Percentiles rank a stretch among this genome's conserved stretches.
phyloP scores from a whole-genome alignment of 495 filamentous ascomycete species.

The Penicillium alfredii region DNA sequence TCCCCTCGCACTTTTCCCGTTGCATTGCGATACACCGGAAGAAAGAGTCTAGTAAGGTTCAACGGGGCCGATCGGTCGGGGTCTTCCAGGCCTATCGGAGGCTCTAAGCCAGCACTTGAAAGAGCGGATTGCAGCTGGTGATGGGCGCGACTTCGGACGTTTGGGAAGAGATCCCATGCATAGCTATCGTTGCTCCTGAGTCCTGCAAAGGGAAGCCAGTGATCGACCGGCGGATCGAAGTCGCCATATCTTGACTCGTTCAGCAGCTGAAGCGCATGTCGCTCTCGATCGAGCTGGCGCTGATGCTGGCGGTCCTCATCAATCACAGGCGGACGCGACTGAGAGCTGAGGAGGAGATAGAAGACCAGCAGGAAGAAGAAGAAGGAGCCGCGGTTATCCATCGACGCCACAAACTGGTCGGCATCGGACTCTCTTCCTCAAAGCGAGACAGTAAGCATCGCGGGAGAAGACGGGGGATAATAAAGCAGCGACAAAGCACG shows the following conservation, averaged over 20 bases:
- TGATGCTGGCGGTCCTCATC: conserved; percentile 43
- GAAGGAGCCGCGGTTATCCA: conserved; percentile 47
- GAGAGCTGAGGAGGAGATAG: conserved; percentile 44
- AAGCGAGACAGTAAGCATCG: conserved; percentile 20
- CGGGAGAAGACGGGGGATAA: no score
- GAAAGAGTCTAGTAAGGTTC: conserved; percentile 38
- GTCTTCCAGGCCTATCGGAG: conserved; percentile 32
- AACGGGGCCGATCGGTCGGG: conserved; percentile 33
- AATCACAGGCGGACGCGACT: conserved; percentile 40
- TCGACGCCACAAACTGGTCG: conserved; percentile 29
- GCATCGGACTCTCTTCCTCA: conserved; percentile 32
- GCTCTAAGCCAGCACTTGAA: conserved; percentile 30
- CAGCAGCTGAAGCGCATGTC: conserved; percentile 56
- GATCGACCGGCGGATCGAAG: conserved; percentile 52
- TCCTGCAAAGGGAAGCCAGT: conserved; percentile 73
- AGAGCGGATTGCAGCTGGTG: conserved; percentile 44
- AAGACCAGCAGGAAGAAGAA: conserved; percentile 46
- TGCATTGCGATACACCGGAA: conserved; percentile 69
- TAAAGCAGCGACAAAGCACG: no score
- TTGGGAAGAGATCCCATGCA: conserved; percentile 59
- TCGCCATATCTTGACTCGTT: conserved; percentile 70
- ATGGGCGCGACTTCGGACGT: conserved; percentile 51
- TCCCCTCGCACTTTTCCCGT: conserved; percentile 70
- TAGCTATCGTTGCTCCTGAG: conserved; percentile 66
- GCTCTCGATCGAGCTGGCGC: conserved; percentile 43